Evolutionary conservation across 495 filamentous ascomycete species (phyloP).

Genomic region (Lichenothelia convexa): DNA sequence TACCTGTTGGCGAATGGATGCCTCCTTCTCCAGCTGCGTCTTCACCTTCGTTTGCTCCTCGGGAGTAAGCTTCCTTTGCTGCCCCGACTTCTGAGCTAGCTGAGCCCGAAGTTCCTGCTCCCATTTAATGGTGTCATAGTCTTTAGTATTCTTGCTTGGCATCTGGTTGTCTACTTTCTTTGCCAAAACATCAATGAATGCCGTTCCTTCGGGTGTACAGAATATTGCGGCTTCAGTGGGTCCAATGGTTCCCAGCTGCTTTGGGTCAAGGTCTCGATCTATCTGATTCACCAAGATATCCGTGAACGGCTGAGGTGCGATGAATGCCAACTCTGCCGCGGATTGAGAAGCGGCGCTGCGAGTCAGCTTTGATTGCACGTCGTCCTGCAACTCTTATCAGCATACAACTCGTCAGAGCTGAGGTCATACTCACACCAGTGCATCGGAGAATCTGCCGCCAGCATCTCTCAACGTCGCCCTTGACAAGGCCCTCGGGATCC

Average conservation of each 20-base stretch:
- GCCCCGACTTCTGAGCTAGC: constrained; percentile 78
- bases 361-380: background rate
- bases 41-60: constrained; percentile 85
- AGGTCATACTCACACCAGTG: constrained; percentile 25
- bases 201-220: constrained; percentile 66
- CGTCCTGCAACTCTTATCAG: background rate
- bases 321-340: constrained; percentile 79
- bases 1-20: constrained; percentile 53
- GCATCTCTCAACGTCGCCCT: constrained; percentile 29
- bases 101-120: constrained; percentile 82
- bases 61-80: constrained; percentile 71
- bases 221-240: constrained; percentile 82
- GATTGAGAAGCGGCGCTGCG: constrained; percentile 51
- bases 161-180: constrained; percentile 48
- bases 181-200: constrained; percentile 77
- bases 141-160: constrained; percentile 67
- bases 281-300: constrained; percentile 59
- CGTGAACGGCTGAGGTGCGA: constrained; percentile 68
- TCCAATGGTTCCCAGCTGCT: constrained; percentile 48
- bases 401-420: background rate
- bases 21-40: constrained; percentile 74
- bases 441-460: constrained; percentile 30
- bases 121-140: constrained; percentile 94
- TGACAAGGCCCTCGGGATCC: constrained; percentile 65
- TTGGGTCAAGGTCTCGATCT: constrained; percentile 44